Base-by-base conservation (phyloP, 768 basidiomycete genomes). In the Boletus coccyginus region DNA sequence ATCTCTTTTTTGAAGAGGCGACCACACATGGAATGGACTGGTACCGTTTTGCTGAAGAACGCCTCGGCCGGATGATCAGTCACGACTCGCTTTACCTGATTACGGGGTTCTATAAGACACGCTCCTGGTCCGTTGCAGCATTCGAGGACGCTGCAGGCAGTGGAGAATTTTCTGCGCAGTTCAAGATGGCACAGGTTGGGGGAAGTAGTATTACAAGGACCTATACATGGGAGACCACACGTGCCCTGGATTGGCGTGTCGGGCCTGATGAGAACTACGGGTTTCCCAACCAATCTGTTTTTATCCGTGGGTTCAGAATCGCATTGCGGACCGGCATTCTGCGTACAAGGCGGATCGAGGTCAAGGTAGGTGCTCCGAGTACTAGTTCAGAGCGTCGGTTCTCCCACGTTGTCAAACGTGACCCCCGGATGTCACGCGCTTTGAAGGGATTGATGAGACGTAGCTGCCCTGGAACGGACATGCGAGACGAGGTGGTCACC, bases 101-200 rank as follows among this genome's bases (percentile, higher is more conserved):
- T 14, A 72, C 50, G 1, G 56, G 56, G 7, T 52, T 52, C 39
- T 10, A 58, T 27, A 52, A 58, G 31, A n/a, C 49, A 3, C 31
- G 32, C 6, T 63, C 66, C 0, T 74, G 72, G 70, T 70, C 67
- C 10, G 57, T 69, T 13, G 72, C 67, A 2, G 53, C 61, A 12
- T 64, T 53, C 32, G 36, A 29, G 13, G 19, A 58, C 17, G 31
- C 33, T 14, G n/a, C n/a, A 24, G 50, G 32, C 11, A 42, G 19
- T 3, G 32, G 29, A 12, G 41, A 43, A 2, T 43, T 21, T 16
- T 42, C 52, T 14, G 52, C 52, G 1, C 45, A 49, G 6, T 63
- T 67, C 51, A 59, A 41, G 39, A 54, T 46, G 14, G 21, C 33
- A 5, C 50, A 46, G n/a, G 40, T 53, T 3, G 52, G 50, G 0